A percentile compares a stretch with the other conserved stretches of the same genome.
Conservation (phyloP, 768 basidiomycete species). For the Suillus alpinus region DNA sequence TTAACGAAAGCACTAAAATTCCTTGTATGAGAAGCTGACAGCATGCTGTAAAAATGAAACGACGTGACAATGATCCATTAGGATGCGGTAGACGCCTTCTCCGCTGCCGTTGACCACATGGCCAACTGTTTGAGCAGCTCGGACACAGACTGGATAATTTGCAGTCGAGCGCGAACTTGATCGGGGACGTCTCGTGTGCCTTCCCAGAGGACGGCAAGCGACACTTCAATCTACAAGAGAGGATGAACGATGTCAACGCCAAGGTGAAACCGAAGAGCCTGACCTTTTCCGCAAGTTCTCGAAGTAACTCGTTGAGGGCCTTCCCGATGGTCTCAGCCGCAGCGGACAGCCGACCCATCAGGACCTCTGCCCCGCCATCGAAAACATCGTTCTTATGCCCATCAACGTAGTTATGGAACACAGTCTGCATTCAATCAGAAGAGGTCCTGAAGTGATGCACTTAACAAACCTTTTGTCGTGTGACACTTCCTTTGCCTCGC, state of each 20-base stretch:
- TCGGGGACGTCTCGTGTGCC: slow-evolving; percentile 45
- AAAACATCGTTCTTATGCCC: slow-evolving; percentile 50
- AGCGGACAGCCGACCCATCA: slow-evolving; percentile 44
- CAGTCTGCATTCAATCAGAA: slow-evolving; percentile 30
- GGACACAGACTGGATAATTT: slow-evolving; percentile 36
- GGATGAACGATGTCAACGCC: background rate
- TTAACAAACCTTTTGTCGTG: slow-evolving; percentile 52
- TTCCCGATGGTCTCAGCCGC: slow-evolving; percentile 51
- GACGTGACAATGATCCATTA: background rate
- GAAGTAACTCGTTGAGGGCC: slow-evolving; percentile 44
- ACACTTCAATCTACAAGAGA: slow-evolving; percentile 45
- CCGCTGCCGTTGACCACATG: slow-evolving; percentile 43
- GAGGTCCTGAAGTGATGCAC: background rate
- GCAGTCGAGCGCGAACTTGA: slow-evolving; percentile 40
- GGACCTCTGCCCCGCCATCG: slow-evolving; percentile 46
- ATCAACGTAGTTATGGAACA: slow-evolving; percentile 46
- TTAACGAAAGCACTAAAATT: background rate
- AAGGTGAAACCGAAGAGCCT: slow-evolving; percentile 15
- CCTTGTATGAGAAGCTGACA: background rate
- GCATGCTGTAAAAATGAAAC: background rate
- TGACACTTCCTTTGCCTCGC: slow-evolving; percentile 53
- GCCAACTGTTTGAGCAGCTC: slow-evolving; percentile 42
- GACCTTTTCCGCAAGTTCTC: slow-evolving; percentile 55
- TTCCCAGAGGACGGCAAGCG: slow-evolving; percentile 60
- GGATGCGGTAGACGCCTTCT: slow-evolving; percentile 8